Percentiles rank a stretch among this genome's conserved stretches.
Evolutionary conservation across 2,329 filamentous ascomycete species (phyloP).

Genomic region (Polytolypa hystricis): DNA sequence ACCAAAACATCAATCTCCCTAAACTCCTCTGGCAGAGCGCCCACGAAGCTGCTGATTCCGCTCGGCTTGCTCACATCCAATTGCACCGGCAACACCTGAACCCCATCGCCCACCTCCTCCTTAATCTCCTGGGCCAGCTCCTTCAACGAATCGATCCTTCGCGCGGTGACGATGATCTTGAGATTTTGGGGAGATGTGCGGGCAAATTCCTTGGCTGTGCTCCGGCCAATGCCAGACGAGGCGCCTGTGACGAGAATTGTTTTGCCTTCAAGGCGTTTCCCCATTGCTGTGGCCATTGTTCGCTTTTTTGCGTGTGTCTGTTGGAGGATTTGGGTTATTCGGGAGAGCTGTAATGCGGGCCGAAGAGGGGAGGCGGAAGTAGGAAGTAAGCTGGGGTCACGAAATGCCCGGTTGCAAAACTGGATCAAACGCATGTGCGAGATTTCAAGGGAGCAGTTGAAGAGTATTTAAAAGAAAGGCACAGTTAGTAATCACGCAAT

Average conservation of each 20-base stretch:
- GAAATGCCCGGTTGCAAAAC: conserved; percentile 5
- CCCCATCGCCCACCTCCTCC: conserved; percentile 63
- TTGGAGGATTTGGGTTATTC: conserved; percentile 8
- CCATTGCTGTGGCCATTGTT: conserved; percentile 57
- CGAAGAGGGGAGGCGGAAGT: background rate
- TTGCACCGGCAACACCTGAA: conserved; percentile 71
- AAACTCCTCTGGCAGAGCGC: conserved; percentile 66
- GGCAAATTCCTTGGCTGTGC: conserved; percentile 77
- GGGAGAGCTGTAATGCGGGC: background rate
- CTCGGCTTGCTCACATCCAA: conserved; percentile 76
- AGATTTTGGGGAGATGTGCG: conserved; percentile 68
- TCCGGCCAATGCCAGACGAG: conserved; percentile 75
- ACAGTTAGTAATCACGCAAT: background rate
- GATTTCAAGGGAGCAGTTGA: background rate
- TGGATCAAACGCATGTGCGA: conserved; percentile 8
- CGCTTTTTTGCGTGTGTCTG: conserved; percentile 22
- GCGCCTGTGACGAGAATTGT: conserved; percentile 87
- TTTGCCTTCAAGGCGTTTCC: conserved; percentile 82
- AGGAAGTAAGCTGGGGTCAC: conserved; percentile 1
- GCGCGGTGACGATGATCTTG: conserved; percentile 79
- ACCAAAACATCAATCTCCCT: conserved; percentile 77
- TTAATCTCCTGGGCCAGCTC: conserved; percentile 66
- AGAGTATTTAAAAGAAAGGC: background rate
- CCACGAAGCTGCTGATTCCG: conserved; percentile 63
- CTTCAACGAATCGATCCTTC: conserved; percentile 66